phyloP scores from a whole-genome alignment of 305 asterid genomes.

The Coffea humblotiana region DNA sequence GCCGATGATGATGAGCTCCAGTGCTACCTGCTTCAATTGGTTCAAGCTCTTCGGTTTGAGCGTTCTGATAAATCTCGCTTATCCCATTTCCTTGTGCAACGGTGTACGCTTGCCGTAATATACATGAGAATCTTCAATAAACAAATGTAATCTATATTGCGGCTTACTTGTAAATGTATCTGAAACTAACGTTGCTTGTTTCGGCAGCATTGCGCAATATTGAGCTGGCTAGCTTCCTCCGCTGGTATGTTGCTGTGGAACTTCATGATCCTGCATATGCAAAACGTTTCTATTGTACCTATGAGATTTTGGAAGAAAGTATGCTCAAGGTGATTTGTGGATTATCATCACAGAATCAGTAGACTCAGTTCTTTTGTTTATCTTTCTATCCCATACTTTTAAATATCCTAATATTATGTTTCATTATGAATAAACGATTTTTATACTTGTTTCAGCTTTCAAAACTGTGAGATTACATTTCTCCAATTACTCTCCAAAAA shows the following conservation, averaged over 20 bases:
- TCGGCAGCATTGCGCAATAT: conserved; percentile 81
- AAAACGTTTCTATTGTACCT: conserved; percentile 84
- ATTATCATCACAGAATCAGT: conserved; percentile 10
- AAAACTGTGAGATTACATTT: neutral
- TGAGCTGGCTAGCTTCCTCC: conserved; percentile 98
- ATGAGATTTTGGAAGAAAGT: conserved; percentile 90
- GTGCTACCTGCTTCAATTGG: conserved; percentile 97
- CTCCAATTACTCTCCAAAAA: neutral
- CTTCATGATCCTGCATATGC: conserved; percentile 96
- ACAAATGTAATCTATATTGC: neutral
- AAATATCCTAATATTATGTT: neutral
- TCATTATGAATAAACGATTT: neutral
- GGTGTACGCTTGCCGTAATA: conserved; percentile 64
- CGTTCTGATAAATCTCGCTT: conserved; percentile 95
- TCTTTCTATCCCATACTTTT: neutral
- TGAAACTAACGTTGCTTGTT: conserved; percentile 20
- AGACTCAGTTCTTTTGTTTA: neutral
- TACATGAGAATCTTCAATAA: conserved; percentile 22
- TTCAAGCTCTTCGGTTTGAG: conserved; percentile 98
- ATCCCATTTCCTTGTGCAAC: conserved; percentile 91
- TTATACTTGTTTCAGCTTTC: neutral
- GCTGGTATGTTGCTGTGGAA: conserved; percentile 98
- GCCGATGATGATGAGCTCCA: conserved; percentile 99
- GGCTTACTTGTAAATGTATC: conserved; percentile 15
- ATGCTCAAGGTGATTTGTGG: conserved; percentile 66